A percentile compares a stretch with the other conserved stretches of the same genome.
Evolutionary conservation across 2,329 filamentous ascomycete species (phyloP).

Genomic region (Diaporthe batatas): DNA sequence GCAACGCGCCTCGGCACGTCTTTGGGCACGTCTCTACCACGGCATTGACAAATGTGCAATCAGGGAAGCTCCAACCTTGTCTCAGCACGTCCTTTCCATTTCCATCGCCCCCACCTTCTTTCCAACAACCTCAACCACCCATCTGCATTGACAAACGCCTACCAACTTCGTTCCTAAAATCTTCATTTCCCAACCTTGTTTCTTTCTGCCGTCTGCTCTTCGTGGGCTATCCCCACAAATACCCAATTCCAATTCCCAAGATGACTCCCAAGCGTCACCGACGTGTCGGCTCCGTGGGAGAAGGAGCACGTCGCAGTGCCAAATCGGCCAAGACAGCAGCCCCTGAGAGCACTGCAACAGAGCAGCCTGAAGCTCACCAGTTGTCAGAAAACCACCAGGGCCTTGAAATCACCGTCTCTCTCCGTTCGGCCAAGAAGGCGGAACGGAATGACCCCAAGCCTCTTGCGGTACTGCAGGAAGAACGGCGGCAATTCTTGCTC

Average conservation of each 20-base stretch:
- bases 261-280: constrained; percentile 5
- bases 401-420: neutral
- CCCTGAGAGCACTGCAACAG: neutral
- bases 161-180: too few species aligned
- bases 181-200: neutral
- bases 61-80: too few species aligned
- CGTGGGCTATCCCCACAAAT: neutral
- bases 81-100: too few species aligned
- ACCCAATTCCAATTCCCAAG: neutral
- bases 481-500: too few species aligned
- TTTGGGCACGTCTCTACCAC: too few species aligned
- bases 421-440: constrained; percentile 1
- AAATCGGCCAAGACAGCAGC: neutral
- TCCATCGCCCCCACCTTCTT: too few species aligned
- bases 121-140: too few species aligned
- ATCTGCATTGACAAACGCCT: too few species aligned
- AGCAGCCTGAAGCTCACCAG: neutral
- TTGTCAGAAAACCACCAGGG: neutral
- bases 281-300: neutral
- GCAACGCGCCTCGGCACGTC: too few species aligned
- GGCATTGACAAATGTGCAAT: too few species aligned
- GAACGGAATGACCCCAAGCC: constrained; percentile 2
- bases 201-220: neutral
- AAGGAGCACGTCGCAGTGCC: neutral
- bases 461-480: neutral